phyloP scores from a whole-genome alignment of 2,329 filamentous ascomycete genomes.

The Helotiales sp. region DNA sequence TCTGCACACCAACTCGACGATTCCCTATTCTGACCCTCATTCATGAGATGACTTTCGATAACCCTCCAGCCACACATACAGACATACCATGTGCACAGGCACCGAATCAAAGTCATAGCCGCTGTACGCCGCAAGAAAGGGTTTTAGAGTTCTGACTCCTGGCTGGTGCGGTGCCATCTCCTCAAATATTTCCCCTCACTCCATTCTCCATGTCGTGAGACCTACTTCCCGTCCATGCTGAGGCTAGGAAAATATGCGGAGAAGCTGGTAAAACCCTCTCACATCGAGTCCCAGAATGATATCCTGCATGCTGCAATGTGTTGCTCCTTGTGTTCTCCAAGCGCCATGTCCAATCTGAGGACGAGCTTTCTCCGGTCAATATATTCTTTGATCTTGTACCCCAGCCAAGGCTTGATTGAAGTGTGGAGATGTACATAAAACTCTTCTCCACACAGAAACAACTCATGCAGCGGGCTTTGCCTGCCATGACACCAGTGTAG shows the following conservation, averaged over 20 bases:
- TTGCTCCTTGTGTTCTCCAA: background rate
- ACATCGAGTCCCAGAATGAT: background rate
- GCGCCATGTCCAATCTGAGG: background rate
- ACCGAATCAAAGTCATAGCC: constrained; percentile 19
- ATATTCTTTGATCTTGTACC: background rate
- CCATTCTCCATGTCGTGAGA: background rate
- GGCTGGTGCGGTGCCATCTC: background rate
- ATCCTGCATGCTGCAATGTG: background rate
- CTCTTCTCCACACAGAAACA: background rate
- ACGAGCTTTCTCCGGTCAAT: background rate
- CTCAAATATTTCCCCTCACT: background rate
- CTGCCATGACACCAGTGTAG: background rate
- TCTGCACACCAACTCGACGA: background rate
- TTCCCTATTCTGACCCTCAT: background rate
- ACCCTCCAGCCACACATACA: too few relatives aligned
- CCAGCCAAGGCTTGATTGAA: background rate
- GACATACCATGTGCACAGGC: too few relatives aligned
- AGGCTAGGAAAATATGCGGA: background rate
- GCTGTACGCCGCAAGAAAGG: constrained; percentile 16
- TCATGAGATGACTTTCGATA: constrained; percentile 1
- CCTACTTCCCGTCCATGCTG: background rate
- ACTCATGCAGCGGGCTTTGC: background rate
- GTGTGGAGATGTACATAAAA: too few relatives aligned
- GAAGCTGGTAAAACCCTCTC: background rate
- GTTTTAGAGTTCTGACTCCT: background rate